Percentiles rank a stretch among this genome's conserved stretches.
phyloP scores from a whole-genome alignment of 2,329 filamentous ascomycete genomes.

The Hysterium pulicare region DNA sequence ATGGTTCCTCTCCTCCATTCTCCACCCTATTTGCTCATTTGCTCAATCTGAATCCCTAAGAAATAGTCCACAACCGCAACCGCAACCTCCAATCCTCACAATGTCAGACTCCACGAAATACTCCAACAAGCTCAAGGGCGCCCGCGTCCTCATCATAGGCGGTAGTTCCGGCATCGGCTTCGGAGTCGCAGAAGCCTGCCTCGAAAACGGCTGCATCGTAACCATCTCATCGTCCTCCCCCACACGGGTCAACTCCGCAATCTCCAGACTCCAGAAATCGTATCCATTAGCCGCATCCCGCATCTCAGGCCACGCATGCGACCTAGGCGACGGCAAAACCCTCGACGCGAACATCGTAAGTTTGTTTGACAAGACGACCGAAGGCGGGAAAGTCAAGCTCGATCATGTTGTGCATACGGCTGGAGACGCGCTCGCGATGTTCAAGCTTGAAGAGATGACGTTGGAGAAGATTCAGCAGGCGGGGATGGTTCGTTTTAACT shows the following conservation, averaged over 20 bases:
- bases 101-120: slow-evolving; percentile 46
- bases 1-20: too few relatives aligned
- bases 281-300: slow-evolving; percentile 42
- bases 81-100: slow-evolving; percentile 3
- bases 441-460: slow-evolving; percentile 41
- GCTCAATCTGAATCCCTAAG: too few relatives aligned
- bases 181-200: slow-evolving; percentile 55
- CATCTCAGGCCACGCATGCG: slow-evolving; percentile 46
- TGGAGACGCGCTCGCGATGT: slow-evolving; percentile 44
- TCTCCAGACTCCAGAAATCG: slow-evolving; percentile 42
- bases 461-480: slow-evolving; percentile 41
- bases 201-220: slow-evolving; percentile 56
- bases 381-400: slow-evolving; percentile 31
- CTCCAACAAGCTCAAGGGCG: slow-evolving; percentile 46
- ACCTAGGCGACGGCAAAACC: slow-evolving; percentile 46
- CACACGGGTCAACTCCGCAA: slow-evolving; percentile 46
- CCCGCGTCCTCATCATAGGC: slow-evolving; percentile 58
- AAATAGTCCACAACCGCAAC: too few relatives aligned
- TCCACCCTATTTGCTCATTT: too few relatives aligned
- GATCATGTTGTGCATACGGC: slow-evolving; percentile 60
- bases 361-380: slow-evolving; percentile 42
- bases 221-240: slow-evolving; percentile 59
- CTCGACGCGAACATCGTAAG: slow-evolving; percentile 48
- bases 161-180: slow-evolving; percentile 63
- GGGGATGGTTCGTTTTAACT: slow-evolving; percentile 51